Evolutionary conservation across 2,329 filamentous ascomycete species (phyloP), one percentile per base, ranked within the genome.

Genomic region (Tolypocladium endophyticum): DNA sequence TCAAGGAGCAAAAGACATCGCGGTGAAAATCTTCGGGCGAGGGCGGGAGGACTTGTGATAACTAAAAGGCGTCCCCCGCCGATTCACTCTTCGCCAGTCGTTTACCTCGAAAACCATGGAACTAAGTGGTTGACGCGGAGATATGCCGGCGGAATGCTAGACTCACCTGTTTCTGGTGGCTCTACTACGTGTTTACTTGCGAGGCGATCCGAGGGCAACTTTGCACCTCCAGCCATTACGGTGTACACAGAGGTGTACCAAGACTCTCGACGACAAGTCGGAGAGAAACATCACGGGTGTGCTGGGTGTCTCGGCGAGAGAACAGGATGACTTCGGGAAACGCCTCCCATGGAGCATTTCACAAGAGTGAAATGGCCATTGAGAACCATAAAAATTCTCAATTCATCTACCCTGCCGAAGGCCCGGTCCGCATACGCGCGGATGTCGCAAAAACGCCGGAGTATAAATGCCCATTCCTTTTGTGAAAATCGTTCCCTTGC

Each of bases 61-160:
- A 73, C 70, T 55, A 39, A 56, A 55, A 68, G 65, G 64, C 71
- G 67, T 67, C 72, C 73, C 69, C 70, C 71, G 70, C 74, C 68
- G 72, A 70, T 76, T 94, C 81, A 69, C 76, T 96, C 81, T 96
- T 81, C 89, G 91, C 91, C 84, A 92, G 83, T 85, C 86, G 89
- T 96, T 86, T 96, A 96, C 87, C 91, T 90, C 85, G 85, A 85
- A 82, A 88, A 85, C 87, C 89, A 90, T 87, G 71, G 71, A 79
- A 75, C 69, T 76, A 67, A 70, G 77, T 81, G 88, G 85, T 87
- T 84, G 81, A 87, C 85, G 86, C 87, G 90, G 89, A 88, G 90
- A 96, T 96, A 91, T 84, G 78, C 82, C 88, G 86, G 90, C 90
- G 89, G 77, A 72, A 62, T 14, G 9, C 12, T 58, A 38, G 35